Evolutionary conservation across 1,284 basidiomycete species (phyloP).

Genomic region (Rhodotorula mucilaginosa): DNA sequence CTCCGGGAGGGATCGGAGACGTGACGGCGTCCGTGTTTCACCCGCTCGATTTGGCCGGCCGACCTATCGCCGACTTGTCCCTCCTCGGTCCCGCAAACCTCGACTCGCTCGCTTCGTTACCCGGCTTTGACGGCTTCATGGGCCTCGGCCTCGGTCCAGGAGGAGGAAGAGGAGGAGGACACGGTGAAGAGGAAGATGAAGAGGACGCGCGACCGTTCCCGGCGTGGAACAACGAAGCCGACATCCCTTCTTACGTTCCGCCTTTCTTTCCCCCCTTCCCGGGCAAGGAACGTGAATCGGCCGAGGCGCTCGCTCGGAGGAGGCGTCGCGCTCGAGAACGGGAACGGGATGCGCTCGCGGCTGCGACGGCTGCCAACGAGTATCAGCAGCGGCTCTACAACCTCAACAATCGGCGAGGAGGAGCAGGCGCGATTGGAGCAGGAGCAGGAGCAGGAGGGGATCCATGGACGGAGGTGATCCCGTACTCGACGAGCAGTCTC

Average conservation of each 20-base stretch:
- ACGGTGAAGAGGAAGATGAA: not conserved
- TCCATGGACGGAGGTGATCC: slow-evolving; percentile 35
- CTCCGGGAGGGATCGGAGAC: slow-evolving; percentile 11
- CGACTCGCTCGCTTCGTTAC: not conserved
- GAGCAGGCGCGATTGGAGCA: slow-evolving; percentile 9
- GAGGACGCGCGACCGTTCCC: slow-evolving; percentile 18
- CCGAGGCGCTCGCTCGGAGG: slow-evolving; percentile 23
- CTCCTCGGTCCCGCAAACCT: slow-evolving; percentile 8
- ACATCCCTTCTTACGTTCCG: slow-evolving; percentile 30
- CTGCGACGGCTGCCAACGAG: not conserved
- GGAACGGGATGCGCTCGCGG: slow-evolving; percentile 8
- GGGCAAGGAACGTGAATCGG: slow-evolving; percentile 31
- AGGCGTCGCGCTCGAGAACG: slow-evolving; percentile 31
- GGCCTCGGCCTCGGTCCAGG: not conserved
- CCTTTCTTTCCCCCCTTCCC: slow-evolving; percentile 42
- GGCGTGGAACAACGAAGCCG: slow-evolving; percentile 22
- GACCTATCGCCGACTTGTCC: slow-evolving; percentile 11
- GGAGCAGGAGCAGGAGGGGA: slow-evolving; percentile 18
- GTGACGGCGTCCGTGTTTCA: slow-evolving; percentile 20
- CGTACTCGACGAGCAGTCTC: slow-evolving; percentile 29
- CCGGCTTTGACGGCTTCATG: not conserved
- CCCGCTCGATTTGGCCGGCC: slow-evolving; percentile 23
- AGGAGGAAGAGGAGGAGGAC: too few relatives aligned
- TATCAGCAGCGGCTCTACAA: not conserved
- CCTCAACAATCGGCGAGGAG: not conserved